Evolutionary conservation across 768 basidiomycete genomes (phyloP), one percentile per base, ranked within the genome.

Genomic region (Suillus variegatus): DNA sequence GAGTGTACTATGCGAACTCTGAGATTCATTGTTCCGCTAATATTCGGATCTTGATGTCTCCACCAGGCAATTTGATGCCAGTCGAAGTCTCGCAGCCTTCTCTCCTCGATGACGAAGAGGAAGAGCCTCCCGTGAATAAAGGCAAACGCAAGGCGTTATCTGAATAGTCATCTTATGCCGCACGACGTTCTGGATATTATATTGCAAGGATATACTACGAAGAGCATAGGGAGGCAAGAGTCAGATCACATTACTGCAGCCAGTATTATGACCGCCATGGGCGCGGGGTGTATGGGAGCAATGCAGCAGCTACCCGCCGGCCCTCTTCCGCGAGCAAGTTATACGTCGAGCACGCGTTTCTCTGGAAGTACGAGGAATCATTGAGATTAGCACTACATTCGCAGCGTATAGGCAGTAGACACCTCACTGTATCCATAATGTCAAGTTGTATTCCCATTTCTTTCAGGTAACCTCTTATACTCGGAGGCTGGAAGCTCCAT

Each of bases 291-390:
- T 88, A 68, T 5, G 95, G 95, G 22, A 96, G 81, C n/a, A 97
- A 77, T 2, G 95, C 96, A 16, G 93, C 95, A 47, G 95, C 93
- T 14, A 98, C 94, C 32, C 91, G 88, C 61, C 97, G 83, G 8
- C 97, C 97, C 78, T 99, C 97, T 75, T 99, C 97, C 0, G 91
- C 79, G 55, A 99, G 83, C 28, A 99, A 75, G 76, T 99, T 98
- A 77, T 95, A 99, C 0, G 97, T 98, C 35, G 96, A 91, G 71
- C 94, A 95, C 20, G 96, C 97, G 74, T 96, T 97, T 72, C 93
- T 82, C 95, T 92, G 55, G 25, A 28, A 32, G 58, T 43, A 43
- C 12, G 40, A 41, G 18, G 10, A 13, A 22, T 28, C 18, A 57
- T 61, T 41, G 40, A 38, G 38, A 28, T 22, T 40, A 20, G 46